Evolutionary conservation across 306 rosid species (phyloP), one percentile per base, ranked within the genome.

Genomic region (Cicer bijugum): DNA sequence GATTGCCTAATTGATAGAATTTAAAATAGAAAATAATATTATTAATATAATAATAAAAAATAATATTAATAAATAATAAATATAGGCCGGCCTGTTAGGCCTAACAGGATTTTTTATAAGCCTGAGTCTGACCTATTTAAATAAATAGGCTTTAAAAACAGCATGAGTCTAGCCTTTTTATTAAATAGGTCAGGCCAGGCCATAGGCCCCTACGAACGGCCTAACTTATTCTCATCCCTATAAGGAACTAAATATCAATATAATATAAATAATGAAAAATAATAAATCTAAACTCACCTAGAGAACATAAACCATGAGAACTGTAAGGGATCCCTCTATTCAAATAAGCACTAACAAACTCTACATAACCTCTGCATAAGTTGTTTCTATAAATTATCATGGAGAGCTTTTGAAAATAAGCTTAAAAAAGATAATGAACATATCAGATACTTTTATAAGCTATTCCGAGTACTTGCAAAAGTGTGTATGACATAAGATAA

Each of bases 231-330:
- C 17, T 0, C 17, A 16, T 16, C 17, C 17, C 17, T 16, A 16
- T n/a, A n/a, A n/a, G n/a, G n/a, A 40, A 51, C 43, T 12, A 6
- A 2, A n/a, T 62, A 52, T 40, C 64, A 62, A 51, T 35, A 35
- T 55, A 6, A 73, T 56, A 39, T 35, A 53, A 64, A 53, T n/a
- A 23, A 53, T 50, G 10, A 56, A 60, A n/a, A 62, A 8, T 17
- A 58, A 23, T 23, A 23, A 23, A 23, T 23, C 28, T 23, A 23
- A 23, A 23, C 28, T 23, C 28, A 23, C 2, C 2, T 23, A 23
- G 28, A 23, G 33, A 5, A 6, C 3, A 14, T 40, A 23, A 8
- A 65, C n/a, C 55, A 45, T 40, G 12, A 48, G 33, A 69, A 47
- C 15, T n/a, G 14, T 70, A 40, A 39, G 28, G 38, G 63, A 61